Evolutionary conservation across 169 alveolate genomes (phyloP).

Genomic region (Eimeria sp.): DNA sequence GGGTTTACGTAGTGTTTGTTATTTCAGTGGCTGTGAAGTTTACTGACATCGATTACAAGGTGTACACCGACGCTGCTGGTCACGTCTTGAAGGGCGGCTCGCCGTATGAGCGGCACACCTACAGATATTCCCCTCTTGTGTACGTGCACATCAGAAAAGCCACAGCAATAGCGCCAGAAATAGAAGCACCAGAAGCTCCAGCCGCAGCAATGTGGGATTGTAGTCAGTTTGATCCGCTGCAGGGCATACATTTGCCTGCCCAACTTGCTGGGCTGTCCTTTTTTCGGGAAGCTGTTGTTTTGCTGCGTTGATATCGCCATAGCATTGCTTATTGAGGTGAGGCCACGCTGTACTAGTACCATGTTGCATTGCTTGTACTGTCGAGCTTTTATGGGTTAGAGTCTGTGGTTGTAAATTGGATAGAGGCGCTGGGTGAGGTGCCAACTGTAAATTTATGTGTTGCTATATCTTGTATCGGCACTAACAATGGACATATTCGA

Average conservation of each 20-base stretch:
- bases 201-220: not conserved
- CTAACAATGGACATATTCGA: not conserved
- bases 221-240: not conserved
- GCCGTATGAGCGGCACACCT: constrained; percentile 98
- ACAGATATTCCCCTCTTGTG: constrained; percentile 98
- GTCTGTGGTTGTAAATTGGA: not conserved
- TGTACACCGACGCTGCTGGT: constrained; percentile 98
- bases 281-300: constrained; percentile 95
- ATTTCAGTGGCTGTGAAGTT: constrained; percentile 91
- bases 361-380: not conserved
- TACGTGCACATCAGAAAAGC: not conserved
- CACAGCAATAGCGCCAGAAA: not conserved
- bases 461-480: not conserved
- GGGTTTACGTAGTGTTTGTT: not conserved
- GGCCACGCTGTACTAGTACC: constrained; percentile 1
- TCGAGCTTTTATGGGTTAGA: not conserved
- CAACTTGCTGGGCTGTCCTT: constrained; percentile 85
- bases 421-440: not conserved
- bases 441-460: not conserved
- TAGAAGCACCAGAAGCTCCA: constrained; percentile 23
- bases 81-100: constrained; percentile 95
- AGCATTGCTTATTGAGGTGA: constrained; percentile 90
- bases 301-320: constrained; percentile 92
- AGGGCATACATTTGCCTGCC: constrained; percentile 90
- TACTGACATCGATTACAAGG: constrained; percentile 99